Conservation (phyloP, 768 basidiomycete genomes). For the Trametes punicea region DNA sequence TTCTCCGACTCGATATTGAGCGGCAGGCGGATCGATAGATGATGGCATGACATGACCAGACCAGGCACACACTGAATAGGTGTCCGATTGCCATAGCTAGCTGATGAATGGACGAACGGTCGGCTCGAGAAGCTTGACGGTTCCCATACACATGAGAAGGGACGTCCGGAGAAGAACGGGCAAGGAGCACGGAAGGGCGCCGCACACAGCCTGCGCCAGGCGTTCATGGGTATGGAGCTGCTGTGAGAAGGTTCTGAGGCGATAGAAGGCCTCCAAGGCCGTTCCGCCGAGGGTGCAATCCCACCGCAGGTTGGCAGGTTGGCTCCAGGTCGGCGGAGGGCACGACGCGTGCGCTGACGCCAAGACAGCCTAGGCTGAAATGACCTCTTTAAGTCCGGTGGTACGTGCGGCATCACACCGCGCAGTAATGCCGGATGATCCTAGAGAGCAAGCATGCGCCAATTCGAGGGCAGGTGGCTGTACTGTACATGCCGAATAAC, state of each 20-base stretch:
- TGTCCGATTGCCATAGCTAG: background rate
- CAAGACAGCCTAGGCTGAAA: background rate
- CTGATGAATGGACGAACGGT: background rate
- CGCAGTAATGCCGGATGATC: no score
- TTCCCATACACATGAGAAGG: constrained; percentile 6
- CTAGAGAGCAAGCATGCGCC: no score
- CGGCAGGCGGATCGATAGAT: background rate
- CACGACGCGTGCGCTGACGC: background rate
- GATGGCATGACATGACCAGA: background rate
- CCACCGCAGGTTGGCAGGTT: background rate
- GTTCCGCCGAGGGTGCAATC: background rate
- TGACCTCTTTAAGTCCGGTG: no score
- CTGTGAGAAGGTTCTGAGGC: background rate
- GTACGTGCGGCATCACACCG: no score
- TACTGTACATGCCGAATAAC: background rate
- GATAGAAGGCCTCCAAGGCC: constrained; percentile 4
- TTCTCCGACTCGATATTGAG: background rate
- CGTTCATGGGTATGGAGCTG: background rate
- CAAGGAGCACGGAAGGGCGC: no score
- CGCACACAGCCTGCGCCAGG: constrained; percentile 3
- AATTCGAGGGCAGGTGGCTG: background rate
- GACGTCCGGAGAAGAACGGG: background rate
- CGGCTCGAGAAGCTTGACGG: background rate
- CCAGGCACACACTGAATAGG: constrained; percentile 1
- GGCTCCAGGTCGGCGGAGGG: background rate